Evolutionary conservation across 1,284 basidiomycete genomes (phyloP).

Genomic region (Calocybe gambosa): DNA sequence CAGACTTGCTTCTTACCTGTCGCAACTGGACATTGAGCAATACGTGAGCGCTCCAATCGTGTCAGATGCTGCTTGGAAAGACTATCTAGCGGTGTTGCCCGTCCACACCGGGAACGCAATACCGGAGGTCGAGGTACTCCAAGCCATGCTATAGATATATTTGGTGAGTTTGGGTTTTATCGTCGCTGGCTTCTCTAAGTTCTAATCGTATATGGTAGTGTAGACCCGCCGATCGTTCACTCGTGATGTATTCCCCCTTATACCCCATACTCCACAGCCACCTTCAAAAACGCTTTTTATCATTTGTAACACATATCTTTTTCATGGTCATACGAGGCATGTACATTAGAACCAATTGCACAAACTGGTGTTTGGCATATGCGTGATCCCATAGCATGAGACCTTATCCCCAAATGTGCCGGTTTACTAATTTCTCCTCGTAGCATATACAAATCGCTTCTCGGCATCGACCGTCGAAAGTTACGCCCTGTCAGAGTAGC

Average conservation of each 20-base stretch:
- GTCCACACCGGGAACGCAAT: slow-evolving; percentile 35
- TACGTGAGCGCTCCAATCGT: slow-evolving; percentile 47
- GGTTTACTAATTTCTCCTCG: not conserved
- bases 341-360: slow-evolving; percentile 1
- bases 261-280: not conserved
- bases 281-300: not conserved
- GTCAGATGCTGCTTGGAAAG: slow-evolving; percentile 43
- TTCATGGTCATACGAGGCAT: not conserved
- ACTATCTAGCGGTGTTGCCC: slow-evolving; percentile 33
- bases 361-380: not conserved
- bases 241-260: not conserved
- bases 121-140: slow-evolving; percentile 27
- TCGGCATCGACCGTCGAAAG: not conserved
- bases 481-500: not conserved
- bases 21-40: slow-evolving; percentile 36
- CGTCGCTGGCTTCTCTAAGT: not conserved
- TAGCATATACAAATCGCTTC: not conserved
- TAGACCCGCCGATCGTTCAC: not conserved
- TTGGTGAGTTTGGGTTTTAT: not conserved
- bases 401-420: slow-evolving; percentile 1
- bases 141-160: slow-evolving; percentile 28
- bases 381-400: not conserved
- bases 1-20: slow-evolving; percentile 33
- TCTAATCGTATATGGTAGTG: not conserved
- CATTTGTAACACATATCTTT: slow-evolving; percentile 5